These are phyloP conservation scores for Malassezia yamatoensis DNA, from an alignment of 1,284 basidiomycete genomes.

Conservation along the genomic window DNA sequence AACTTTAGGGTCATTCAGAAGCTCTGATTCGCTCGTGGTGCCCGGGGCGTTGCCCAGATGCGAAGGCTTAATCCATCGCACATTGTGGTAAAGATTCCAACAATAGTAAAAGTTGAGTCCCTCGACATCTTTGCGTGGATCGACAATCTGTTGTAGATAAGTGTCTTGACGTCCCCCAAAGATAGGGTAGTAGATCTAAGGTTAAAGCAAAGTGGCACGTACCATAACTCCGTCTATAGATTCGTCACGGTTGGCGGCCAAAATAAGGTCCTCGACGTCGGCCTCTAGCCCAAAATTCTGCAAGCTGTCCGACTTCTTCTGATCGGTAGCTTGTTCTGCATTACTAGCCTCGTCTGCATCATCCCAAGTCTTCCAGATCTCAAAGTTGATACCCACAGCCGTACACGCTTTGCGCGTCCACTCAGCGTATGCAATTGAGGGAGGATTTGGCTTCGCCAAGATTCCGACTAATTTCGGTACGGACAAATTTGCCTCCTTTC, in stretches of 20 bases:
- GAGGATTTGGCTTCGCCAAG: slow-evolving; percentile 72
- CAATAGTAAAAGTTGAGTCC: slow-evolving; percentile 66
- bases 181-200: slow-evolving; percentile 45
- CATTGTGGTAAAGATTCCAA: slow-evolving; percentile 49
- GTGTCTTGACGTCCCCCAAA: slow-evolving; percentile 63
- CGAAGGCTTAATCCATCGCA: slow-evolving; percentile 41
- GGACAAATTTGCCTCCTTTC: slow-evolving; percentile 20
- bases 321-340: slow-evolving; percentile 48
- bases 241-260: slow-evolving; percentile 65
- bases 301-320: slow-evolving; percentile 48
- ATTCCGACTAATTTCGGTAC: slow-evolving; percentile 78
- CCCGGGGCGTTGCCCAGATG: slow-evolving; percentile 44
- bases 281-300: slow-evolving; percentile 82
- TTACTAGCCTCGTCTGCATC: slow-evolving; percentile 20
- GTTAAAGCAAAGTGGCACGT: slow-evolving; percentile 29
- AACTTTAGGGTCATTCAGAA: slow-evolving; percentile 23
- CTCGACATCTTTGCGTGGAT: slow-evolving; percentile 92
- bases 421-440: slow-evolving; percentile 81
- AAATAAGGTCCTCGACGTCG: slow-evolving; percentile 47
- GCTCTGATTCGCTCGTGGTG: slow-evolving; percentile 32
- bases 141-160: slow-evolving; percentile 88
- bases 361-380: slow-evolving; percentile 50
- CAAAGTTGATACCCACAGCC: slow-evolving; percentile 75
- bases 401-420: slow-evolving; percentile 87
- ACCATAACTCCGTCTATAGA: slow-evolving; percentile 92